phyloP scores from a whole-genome alignment of 805 yeast species.

The Saccharomycopsis schoenii region DNA sequence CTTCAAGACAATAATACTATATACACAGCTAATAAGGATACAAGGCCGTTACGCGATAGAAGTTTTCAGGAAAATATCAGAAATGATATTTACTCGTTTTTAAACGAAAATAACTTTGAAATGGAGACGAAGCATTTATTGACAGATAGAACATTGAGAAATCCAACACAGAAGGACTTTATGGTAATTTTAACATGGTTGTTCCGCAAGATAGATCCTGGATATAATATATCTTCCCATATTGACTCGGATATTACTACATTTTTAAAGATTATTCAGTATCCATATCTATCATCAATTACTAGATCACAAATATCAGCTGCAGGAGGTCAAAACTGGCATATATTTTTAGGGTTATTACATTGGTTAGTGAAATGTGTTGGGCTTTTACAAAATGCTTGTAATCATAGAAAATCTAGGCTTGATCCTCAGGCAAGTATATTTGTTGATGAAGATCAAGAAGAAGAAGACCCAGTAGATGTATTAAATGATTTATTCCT shows the following conservation, averaged over 20 bases:
- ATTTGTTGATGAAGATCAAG: background rate
- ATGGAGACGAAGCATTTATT: slow-evolving; percentile 64
- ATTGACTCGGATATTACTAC: slow-evolving; percentile 52
- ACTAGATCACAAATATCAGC: slow-evolving; percentile 83
- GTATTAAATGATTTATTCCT: slow-evolving; percentile 34
- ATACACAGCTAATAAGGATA: slow-evolving; percentile 34
- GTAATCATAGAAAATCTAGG: slow-evolving; percentile 23
- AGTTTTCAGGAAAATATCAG: slow-evolving; percentile 56
- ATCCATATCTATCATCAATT: slow-evolving; percentile 73
- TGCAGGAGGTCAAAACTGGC: slow-evolving; percentile 88
- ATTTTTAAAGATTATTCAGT: slow-evolving; percentile 52
- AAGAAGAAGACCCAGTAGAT: slow-evolving; percentile 17
- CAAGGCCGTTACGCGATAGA: slow-evolving; percentile 70
- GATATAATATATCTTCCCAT: slow-evolving; percentile 54
- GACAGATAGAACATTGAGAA: slow-evolving; percentile 50
- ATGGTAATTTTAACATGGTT: slow-evolving; percentile 70
- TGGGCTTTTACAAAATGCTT: background rate
- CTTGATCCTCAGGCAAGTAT: background rate
- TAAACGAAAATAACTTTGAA: slow-evolving; percentile 58
- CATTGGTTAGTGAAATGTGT: slow-evolving; percentile 67
- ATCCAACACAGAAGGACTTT: slow-evolving; percentile 85
- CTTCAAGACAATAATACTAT: background rate
- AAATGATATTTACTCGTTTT: slow-evolving; percentile 56
- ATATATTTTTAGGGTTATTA: slow-evolving; percentile 67
- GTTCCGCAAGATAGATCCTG: slow-evolving; percentile 70